These are phyloP conservation scores for Lachancea meyersii DNA, from an alignment of 805 yeast genomes.

Conservation along the genomic window DNA sequence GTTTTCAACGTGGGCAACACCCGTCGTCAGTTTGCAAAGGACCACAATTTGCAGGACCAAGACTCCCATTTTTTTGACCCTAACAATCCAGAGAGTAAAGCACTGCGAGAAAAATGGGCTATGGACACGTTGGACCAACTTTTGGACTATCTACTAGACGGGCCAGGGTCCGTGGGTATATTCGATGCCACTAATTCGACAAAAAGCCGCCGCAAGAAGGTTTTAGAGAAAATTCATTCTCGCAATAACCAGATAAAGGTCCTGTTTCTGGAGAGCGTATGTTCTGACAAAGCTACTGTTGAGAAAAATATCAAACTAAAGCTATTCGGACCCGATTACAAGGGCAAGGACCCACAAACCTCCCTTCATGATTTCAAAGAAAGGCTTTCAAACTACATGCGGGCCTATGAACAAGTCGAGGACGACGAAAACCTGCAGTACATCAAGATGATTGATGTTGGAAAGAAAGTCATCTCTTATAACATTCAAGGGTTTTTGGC, in stretches of 20 bases:
- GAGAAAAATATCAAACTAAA: conserved; percentile 81
- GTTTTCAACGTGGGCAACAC: conserved; percentile 96
- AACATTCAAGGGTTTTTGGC: conserved; percentile 85
- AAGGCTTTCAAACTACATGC: conserved; percentile 75
- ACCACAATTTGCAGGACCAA: conserved; percentile 40
- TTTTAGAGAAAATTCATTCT: conserved; percentile 50
- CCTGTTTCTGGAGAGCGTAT: conserved; percentile 77
- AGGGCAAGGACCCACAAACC: conserved; percentile 69
- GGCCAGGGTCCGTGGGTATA: conserved; percentile 87
- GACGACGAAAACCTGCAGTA: conserved; percentile 73
- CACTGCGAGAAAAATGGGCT: conserved; percentile 89
- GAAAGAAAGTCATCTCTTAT: conserved; percentile 86
- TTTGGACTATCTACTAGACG: conserved; percentile 70
- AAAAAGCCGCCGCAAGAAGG: conserved; percentile 52
- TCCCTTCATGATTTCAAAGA: conserved; percentile 80
- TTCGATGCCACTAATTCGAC: conserved; percentile 83
- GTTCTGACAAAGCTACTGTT: conserved; percentile 71
- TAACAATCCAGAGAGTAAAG: conserved; percentile 54
- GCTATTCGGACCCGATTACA: conserved; percentile 89
- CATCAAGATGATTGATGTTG: conserved; percentile 93
- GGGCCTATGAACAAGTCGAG: conserved; percentile 85
- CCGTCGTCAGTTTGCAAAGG: conserved; percentile 60
- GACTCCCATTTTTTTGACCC: conserved; percentile 85
- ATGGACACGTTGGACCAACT: conserved; percentile 84
- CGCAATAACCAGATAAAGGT: conserved; percentile 65